phyloP scores from a whole-genome alignment of 139 green algal genomes.

The Micractinium conductrix region DNA sequence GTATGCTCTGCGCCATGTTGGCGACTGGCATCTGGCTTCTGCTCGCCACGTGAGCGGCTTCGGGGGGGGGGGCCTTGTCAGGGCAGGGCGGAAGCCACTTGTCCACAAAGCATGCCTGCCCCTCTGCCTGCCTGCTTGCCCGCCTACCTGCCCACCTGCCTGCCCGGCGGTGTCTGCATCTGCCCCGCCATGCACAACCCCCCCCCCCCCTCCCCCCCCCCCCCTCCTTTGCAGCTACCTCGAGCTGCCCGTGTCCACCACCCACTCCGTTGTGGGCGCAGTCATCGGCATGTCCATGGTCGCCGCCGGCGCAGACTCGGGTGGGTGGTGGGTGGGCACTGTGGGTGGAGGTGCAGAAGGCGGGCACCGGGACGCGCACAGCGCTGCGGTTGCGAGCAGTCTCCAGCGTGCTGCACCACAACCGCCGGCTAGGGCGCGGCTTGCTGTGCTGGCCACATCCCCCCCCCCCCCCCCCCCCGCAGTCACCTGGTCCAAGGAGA shows the following conservation, averaged over 20 bases:
- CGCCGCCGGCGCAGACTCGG: conserved; percentile 29
- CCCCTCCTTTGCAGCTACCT: conserved; percentile 37
- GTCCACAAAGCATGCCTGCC: background rate
- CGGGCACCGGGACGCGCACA: too few relatives aligned
- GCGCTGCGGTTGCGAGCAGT: too few relatives aligned
- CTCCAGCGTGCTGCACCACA: too few relatives aligned
- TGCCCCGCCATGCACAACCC: background rate
- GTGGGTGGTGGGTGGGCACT: background rate
- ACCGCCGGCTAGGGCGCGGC: too few relatives aligned
- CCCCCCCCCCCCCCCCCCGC: background rate
- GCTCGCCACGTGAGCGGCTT: conserved; percentile 46
- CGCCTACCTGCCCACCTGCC: background rate
- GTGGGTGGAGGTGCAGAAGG: too few relatives aligned
- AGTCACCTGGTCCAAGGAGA: conserved; percentile 30
- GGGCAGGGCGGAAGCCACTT: background rate
- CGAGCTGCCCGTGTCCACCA: conserved; percentile 62
- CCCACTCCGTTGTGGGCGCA: conserved; percentile 51
- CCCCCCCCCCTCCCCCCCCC: too few relatives aligned
- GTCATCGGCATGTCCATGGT: conserved; percentile 50
- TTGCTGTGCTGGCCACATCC: too few relatives aligned
- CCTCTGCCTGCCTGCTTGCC: too few relatives aligned
- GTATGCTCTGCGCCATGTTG: conserved; percentile 65
- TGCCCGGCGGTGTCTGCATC: background rate
- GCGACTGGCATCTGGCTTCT: conserved; percentile 62
- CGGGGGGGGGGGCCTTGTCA: background rate